Conservation (phyloP, 148 eudicot genomes). For the Cornus suecica region DNA sequence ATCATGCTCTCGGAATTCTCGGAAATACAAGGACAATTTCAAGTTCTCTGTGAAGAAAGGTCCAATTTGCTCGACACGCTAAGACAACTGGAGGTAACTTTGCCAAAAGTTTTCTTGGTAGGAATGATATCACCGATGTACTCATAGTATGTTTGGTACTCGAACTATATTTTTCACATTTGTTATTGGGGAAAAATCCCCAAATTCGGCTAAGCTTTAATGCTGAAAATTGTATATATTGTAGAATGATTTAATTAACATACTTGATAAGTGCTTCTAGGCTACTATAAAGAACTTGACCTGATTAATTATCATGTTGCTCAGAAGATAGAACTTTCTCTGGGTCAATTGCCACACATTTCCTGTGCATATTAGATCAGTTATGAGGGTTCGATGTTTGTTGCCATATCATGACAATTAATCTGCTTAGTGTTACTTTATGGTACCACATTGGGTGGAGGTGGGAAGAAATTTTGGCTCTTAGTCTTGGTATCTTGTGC, state of each 20-base stretch:
- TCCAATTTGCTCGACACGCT: constrained; percentile 76
- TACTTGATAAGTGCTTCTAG: not conserved
- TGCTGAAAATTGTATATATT: not conserved
- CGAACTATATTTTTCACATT: not conserved
- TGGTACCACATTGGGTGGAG: not conserved
- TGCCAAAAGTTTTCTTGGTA: too few species aligned
- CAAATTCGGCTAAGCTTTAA: not conserved
- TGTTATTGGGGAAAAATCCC: not conserved
- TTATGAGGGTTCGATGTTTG: not conserved
- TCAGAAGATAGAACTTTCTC: not conserved
- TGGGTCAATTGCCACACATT: not conserved
- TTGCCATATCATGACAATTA: not conserved
- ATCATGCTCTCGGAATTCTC: constrained; percentile 84
- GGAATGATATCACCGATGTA: not conserved
- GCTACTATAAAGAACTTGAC: not conserved
- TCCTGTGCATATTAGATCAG: not conserved
- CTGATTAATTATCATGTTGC: not conserved
- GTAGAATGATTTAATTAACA: not conserved
- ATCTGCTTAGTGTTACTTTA: not conserved
- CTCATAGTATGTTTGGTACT: not conserved
- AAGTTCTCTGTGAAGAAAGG: constrained; percentile 68
- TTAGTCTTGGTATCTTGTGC: too few species aligned
- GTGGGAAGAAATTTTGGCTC: not conserved
- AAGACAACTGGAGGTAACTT: constrained; percentile 79
- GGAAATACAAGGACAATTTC: constrained; percentile 57